Evolutionary conservation across 768 basidiomycete species (phyloP), one percentile per base, ranked within the genome.

Genomic region (Tulasnella sp.): DNA sequence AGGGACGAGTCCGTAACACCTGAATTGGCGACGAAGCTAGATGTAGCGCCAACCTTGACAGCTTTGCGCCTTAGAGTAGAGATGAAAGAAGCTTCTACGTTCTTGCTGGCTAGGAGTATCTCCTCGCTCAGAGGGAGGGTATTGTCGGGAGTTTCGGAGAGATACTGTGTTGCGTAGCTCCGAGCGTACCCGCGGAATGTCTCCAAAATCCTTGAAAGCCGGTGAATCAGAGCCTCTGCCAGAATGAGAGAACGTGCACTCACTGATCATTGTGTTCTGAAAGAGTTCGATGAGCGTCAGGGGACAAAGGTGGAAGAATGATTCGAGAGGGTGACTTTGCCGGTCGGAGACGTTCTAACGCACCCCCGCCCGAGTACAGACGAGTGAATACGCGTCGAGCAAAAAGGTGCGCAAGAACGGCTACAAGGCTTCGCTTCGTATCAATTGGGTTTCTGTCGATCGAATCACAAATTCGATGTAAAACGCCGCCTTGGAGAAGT

Each of bases 21-120:
- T 0, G 91, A 92, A 75, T 86, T 90, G 0, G 91, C 89, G 7
- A 89, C 90, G 78, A 91, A 92, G 7, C 84, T 79, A 0, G 91
- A 92, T 11, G 91, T 87, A 37, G 52, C 84, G 85, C 0, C 82
- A 79, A 31, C 86, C 82, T 0, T 40, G 79, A 22, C 85, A 81
- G 7, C 86, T 17, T 22, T 54, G 5, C 52, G 19, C 52, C n/a
- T 5, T 25, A 54, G 17, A 25, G 17, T 9, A 7, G 52, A 54
- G 3, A 79, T 81, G 78, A 89, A 85, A 5, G 77, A 79, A 0
- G 83, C 74, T 5, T 64, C 74, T 77, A 72, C 49, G 8, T 25
- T 45, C 22, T 76, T 77, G 29, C 22, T 31, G 14, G 12, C 17
- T 5, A 80, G 78, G 76, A 85, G 19, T 72, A 80, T 70, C 29